Base-by-base conservation (phyloP, 306 rosid genomes). In the Trifolium pratense region DNA sequence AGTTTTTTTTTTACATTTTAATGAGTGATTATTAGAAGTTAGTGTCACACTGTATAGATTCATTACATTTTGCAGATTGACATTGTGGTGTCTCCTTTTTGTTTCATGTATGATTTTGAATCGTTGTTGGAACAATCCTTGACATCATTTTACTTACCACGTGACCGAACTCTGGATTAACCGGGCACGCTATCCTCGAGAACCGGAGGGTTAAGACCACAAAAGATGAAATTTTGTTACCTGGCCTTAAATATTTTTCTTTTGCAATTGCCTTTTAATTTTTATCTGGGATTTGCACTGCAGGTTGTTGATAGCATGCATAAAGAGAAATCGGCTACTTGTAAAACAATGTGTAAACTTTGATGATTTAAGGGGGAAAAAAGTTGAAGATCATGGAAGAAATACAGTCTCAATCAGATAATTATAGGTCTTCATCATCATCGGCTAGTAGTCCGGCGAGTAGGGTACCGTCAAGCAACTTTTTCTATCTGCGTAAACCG, bases 391-490 rank as follows among this genome's bases (percentile, higher is more conserved):
- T 36, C 13, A 92, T 92, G 98, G 98, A 95, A 81, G 99, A 95
- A 87, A 95, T 95, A 82, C 97, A 91, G 78, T 91, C 93, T 20
- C 99, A 95, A 55, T 88, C 99, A 1, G 99, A 95, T 76, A 88
- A 90, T 63, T 90, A 95, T 78, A 83, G 99, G 84, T 95, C 99
- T 21, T 95, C 97, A 1, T 92, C 99, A 5, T 95, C 99, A 7
- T 91, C 99, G 7, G 97, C 99, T 4, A 95, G 99, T 78, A 95
- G 97, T 76, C 99, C 99, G 7, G 91, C 95, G 6, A 95, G 97
- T 66, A 85, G 99, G 85, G 97, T 95, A 49, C 99, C 99, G 4
- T 95, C 99, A 0, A 95, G 99, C 83, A 91, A 92, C 84, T 95
- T 91, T 80, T 95, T 91, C 83, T 95, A 95, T 82, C 82, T 95